These are phyloP conservation scores for Pilobolus umbonatus DNA, from an alignment of 192 early-diverging fungal genomes.

Conservation along the genomic window DNA sequence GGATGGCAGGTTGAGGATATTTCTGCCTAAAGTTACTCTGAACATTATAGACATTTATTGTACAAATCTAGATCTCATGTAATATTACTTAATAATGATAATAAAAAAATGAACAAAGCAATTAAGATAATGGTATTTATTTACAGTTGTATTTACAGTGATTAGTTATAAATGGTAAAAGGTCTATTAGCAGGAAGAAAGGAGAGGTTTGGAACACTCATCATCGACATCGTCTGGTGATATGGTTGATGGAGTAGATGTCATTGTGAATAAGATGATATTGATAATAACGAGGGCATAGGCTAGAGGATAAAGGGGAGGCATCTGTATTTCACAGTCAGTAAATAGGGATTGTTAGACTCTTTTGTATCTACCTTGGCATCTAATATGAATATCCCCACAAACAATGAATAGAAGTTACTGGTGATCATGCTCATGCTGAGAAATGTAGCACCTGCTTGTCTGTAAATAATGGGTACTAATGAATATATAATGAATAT, in stretches of 20 bases:
- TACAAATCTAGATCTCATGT: no score
- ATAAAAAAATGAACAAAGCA: no score
- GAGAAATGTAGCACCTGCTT: slow-evolving; percentile 22
- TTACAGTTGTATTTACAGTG: no score
- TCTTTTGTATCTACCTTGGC: slow-evolving; percentile 12
- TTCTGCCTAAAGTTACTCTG: no score
- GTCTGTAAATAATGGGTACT: slow-evolving; percentile 20
- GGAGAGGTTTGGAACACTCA: no score
- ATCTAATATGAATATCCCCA: slow-evolving; percentile 21
- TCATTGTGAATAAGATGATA: slow-evolving; percentile 13
- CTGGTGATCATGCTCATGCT: slow-evolving; percentile 30
- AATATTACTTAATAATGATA: no score
- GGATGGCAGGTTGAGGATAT: no score
- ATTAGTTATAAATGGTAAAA: no score
- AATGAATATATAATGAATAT: slow-evolving; percentile 25
- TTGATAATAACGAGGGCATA: slow-evolving; percentile 21
- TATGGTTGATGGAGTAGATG: slow-evolving; percentile 9
- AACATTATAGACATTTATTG: no score
- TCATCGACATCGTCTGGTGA: background rate
- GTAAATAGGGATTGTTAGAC: no score
- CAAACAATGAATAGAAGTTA: slow-evolving; percentile 28
- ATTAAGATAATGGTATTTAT: no score
- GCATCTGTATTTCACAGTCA: slow-evolving; percentile 26
- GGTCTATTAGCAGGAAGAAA: no score
- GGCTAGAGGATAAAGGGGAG: slow-evolving; percentile 25